Evolutionary conservation across 768 basidiomycete species (phyloP).

Genomic region (Rhizopogon vulgaris): DNA sequence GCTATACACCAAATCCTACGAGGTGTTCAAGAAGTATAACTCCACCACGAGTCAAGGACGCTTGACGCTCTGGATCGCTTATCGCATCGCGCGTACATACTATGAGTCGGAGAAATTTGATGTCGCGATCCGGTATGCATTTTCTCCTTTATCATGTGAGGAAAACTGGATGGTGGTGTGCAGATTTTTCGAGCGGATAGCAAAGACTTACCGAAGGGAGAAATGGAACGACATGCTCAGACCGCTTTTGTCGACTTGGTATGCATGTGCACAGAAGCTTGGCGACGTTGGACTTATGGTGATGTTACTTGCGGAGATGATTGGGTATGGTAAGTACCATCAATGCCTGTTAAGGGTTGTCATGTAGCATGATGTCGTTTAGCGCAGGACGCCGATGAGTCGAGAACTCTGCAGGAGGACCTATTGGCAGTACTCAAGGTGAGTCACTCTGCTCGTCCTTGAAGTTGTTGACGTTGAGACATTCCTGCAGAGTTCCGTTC

Average conservation of each 20-base stretch:
- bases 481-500: conserved; percentile 58
- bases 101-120: conserved; percentile 75
- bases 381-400: conserved; percentile 38
- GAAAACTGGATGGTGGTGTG: neutral
- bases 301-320: conserved; percentile 74
- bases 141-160: neutral
- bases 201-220: conserved; percentile 82
- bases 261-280: conserved; percentile 72
- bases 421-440: conserved; percentile 71
- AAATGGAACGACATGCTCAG: conserved; percentile 71
- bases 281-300: conserved; percentile 75
- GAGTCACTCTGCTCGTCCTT: conserved; percentile 1
- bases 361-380: conserved; percentile 17
- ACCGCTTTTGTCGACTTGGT: conserved; percentile 75
- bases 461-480: neutral
- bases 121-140: conserved; percentile 72
- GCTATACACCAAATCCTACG: conserved; percentile 94
- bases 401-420: conserved; percentile 56
- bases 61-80: conserved; percentile 86
- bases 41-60: conserved; percentile 58
- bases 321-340: conserved; percentile 57
- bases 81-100: conserved; percentile 85
- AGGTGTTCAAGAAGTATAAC: conserved; percentile 79
- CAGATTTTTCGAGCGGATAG: conserved; percentile 92
- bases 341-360: neutral